phyloP scores from a whole-genome alignment of 2,329 filamentous ascomycete genomes.

The Nigrospora sphaerica region DNA sequence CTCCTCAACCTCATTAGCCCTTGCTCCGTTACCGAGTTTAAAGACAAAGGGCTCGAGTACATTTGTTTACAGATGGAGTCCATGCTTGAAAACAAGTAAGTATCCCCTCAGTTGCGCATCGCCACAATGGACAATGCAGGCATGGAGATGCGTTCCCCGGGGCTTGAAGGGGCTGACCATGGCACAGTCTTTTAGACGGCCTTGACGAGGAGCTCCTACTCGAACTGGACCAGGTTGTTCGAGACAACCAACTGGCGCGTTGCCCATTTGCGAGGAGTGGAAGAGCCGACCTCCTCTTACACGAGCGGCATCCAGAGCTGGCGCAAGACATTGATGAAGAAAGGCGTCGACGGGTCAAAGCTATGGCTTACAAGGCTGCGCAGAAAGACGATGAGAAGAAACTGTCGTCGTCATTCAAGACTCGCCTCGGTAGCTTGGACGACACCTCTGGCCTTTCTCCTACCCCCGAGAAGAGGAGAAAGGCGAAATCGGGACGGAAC shows the following conservation, averaged over 20 bases:
- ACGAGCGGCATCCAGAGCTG: conserved; percentile 58
- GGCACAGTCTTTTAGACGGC: conserved; percentile 59
- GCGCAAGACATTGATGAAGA: conserved; percentile 62
- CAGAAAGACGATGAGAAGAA: conserved; percentile 60
- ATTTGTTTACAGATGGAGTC: conserved; percentile 85
- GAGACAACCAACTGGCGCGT: conserved; percentile 72
- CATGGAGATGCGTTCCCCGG: too few relatives aligned
- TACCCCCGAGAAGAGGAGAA: conserved; percentile 37
- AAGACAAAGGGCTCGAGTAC: conserved; percentile 82
- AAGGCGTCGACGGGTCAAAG: conserved; percentile 62
- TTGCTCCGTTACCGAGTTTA: conserved; percentile 78
- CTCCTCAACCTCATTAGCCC: conserved; percentile 81
- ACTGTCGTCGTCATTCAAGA: conserved; percentile 51
- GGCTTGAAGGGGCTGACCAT: conserved; percentile 29
- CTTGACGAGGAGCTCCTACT: conserved; percentile 76
- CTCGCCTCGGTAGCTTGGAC: conserved; percentile 57
- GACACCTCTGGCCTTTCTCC: conserved; percentile 40
- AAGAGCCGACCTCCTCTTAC: conserved; percentile 58
- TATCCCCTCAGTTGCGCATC: not conserved
- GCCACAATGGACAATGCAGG: not conserved
- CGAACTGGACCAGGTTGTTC: conserved; percentile 74
- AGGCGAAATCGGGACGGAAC: conserved; percentile 39
- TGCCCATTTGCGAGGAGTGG: conserved; percentile 74
- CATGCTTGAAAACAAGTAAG: conserved; percentile 76
- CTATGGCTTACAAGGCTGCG: conserved; percentile 62